Evolutionary conservation across 352 stramenopile species (phyloP).

Genomic region (Phytophthora europaea): DNA sequence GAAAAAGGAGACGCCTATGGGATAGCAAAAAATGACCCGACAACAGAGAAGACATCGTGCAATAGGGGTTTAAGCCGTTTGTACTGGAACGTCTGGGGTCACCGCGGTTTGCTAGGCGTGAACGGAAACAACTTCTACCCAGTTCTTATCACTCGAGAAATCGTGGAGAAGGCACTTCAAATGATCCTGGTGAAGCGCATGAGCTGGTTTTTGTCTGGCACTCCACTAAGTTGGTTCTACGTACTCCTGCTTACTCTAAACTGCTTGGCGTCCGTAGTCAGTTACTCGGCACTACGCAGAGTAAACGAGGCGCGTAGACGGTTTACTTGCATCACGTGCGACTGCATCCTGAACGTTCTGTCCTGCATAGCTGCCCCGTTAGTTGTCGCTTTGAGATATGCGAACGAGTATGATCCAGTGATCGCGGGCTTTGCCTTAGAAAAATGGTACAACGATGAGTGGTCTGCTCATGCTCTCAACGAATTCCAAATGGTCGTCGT

Average conservation of each 20-base stretch:
- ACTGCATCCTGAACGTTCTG: slow-evolving; percentile 35
- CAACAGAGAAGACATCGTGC: not conserved
- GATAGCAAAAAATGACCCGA: not conserved
- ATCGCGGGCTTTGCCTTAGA: slow-evolving; percentile 19
- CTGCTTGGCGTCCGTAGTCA: slow-evolving; percentile 8
- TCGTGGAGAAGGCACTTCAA: not conserved
- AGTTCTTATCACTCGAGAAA: not conserved
- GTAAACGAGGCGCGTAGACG: slow-evolving; percentile 16
- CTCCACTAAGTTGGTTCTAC: slow-evolving; percentile 5
- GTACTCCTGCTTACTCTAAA: not conserved
- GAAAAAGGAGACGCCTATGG: not conserved
- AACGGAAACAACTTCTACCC: not conserved
- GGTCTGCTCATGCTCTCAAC: not conserved
- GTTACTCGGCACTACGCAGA: slow-evolving; percentile 10
- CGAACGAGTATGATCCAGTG: slow-evolving; percentile 19
- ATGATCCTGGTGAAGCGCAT: not conserved
- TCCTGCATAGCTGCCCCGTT: slow-evolving; percentile 29
- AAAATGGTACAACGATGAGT: slow-evolving; percentile 38
- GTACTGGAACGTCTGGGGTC: slow-evolving; percentile 2
- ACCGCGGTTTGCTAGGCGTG: not conserved
- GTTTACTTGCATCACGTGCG: slow-evolving; percentile 31
- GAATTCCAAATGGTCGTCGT: not conserved
- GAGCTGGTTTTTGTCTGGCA: not conserved
- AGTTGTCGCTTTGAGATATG: slow-evolving; percentile 27
- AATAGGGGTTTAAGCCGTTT: not conserved